Evolutionary conservation across 192 early-diverging fungal species (phyloP), one percentile per base, ranked within the genome.

Genomic region (Helicostylum pulchrum): DNA sequence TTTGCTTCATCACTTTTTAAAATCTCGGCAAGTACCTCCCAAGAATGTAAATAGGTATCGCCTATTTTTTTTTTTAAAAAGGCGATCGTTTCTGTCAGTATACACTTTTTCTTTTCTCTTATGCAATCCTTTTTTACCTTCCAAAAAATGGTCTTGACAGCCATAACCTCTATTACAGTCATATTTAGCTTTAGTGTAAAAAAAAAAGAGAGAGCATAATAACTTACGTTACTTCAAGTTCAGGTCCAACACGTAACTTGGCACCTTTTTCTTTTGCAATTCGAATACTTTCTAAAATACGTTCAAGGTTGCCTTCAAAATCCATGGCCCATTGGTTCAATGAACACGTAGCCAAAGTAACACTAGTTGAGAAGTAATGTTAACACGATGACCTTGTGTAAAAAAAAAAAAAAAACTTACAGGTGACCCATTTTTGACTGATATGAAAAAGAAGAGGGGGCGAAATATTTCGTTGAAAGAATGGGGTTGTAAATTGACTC

Each of bases 111-210:
- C n/a, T 14, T 21, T 1, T 30, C 4, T 50, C 15, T n/a, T 20
- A n/a, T n/a, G n/a, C n/a, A n/a, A n/a, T n/a, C 12, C 30, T 49
- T 10, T 31, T 52, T 19, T 72, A 88, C 89, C 82, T 84, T 99
- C 97, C 34, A 95, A 77, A 73, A 98, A 98, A 62, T 99, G 97
- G 76, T 99, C 97, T 60, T 92, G 88, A 83, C 97, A 99, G 11
- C 96, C 96, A 72, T 99, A 99, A 23, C 97, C 97, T 4, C 88
- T 88, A 61, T 65, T 31, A 20, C 10, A 20, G 42, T 11, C 12
- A 15, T 45, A 45, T 31, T 26, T 55, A 45, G 2, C 12, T 7
- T 17, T 1, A 49, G 45, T 17, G 10, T 44, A 26, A 34, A 46
- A 26, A 12, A 57, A 8, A 8, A 6, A 47, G 23, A 30, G n/a